Conservation (phyloP, 768 basidiomycete species). For the Galerina marginata region DNA sequence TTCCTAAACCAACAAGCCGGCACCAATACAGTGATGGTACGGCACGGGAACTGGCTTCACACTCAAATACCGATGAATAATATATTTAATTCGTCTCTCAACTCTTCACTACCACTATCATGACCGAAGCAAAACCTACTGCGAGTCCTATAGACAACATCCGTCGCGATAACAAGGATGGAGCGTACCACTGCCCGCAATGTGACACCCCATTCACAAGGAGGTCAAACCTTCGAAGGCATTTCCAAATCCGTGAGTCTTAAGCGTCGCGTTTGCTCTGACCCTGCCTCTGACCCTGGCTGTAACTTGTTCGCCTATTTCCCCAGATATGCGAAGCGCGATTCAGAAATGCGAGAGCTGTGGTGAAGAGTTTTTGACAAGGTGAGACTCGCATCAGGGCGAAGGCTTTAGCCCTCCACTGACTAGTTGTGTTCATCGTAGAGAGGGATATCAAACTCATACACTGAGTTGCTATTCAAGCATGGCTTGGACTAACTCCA, state of each 20-base stretch:
- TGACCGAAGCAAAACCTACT: constrained; percentile 23
- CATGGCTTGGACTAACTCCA: constrained; percentile 17
- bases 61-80: constrained; percentile 25
- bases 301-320: constrained; percentile 5
- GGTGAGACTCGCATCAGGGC: constrained; percentile 15
- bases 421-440: not conserved
- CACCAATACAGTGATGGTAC: constrained; percentile 18
- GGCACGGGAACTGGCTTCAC: constrained; percentile 12
- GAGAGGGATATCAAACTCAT: constrained; percentile 27
- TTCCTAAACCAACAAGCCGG: constrained; percentile 15
- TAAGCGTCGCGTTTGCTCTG: constrained; percentile 1
- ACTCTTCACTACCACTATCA: constrained; percentile 19
- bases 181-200: constrained; percentile 41
- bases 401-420: not conserved
- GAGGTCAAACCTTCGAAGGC: constrained; percentile 40
- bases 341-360: constrained; percentile 32
- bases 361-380: constrained; percentile 27
- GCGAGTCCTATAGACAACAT: constrained; percentile 35
- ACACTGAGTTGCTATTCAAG: constrained; percentile 24
- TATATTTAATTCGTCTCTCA: constrained; percentile 17
- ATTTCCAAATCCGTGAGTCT: constrained; percentile 40
- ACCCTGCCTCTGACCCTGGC: constrained; percentile 16
- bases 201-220: constrained; percentile 43
- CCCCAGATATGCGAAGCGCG: constrained; percentile 31
- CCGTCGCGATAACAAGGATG: constrained; percentile 37